Evolutionary conservation across 345 rosid genomes (phyloP), one percentile per base, ranked within the genome.

Genomic region (Ailanthus altissimus): DNA sequence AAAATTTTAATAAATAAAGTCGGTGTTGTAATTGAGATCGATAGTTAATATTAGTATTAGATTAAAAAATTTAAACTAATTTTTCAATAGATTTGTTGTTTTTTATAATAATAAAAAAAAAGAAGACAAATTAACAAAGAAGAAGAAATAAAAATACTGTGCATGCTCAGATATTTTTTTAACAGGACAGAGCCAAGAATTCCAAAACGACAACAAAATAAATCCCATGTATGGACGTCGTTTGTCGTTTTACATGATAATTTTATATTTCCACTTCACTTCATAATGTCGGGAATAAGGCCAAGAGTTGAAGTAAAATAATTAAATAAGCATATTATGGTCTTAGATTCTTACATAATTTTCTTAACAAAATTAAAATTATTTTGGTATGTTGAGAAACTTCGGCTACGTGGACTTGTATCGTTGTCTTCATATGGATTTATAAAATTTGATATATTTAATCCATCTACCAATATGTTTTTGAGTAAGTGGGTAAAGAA

Each of bases 111-210:
- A n/a, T n/a, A n/a, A n/a, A n/a, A n/a, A n/a, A n/a, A n/a, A n/a
- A n/a, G n/a, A n/a, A n/a, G n/a, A n/a, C n/a, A n/a, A n/a, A n/a
- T n/a, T n/a, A n/a, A n/a, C n/a, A n/a, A n/a, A n/a, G n/a, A n/a
- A n/a, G n/a, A n/a, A n/a, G n/a, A n/a, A n/a, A n/a, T n/a, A n/a
- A n/a, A n/a, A n/a, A 1, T 2, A 54, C 5, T 12, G 20, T 59
- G 76, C 45, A 6, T 16, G 67, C 67, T 25, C n/a, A 15, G n/a
- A 45, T 32, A n/a, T 25, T 70, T 69, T 54, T 15, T 14, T 0
- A 9, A 20, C 58, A 20, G 23, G 49, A 36, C 83, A 66, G 76
- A 79, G 67, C 79, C 75, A 72, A 82, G 83, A 59, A 81, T 81
- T 81, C 79, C 76, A 78, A 76, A 78, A 73, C 61, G 69, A 26